These are phyloP conservation scores for Karstenula rhodostoma DNA, from an alignment of 2,329 filamentous ascomycete species.

Conservation along the genomic window DNA sequence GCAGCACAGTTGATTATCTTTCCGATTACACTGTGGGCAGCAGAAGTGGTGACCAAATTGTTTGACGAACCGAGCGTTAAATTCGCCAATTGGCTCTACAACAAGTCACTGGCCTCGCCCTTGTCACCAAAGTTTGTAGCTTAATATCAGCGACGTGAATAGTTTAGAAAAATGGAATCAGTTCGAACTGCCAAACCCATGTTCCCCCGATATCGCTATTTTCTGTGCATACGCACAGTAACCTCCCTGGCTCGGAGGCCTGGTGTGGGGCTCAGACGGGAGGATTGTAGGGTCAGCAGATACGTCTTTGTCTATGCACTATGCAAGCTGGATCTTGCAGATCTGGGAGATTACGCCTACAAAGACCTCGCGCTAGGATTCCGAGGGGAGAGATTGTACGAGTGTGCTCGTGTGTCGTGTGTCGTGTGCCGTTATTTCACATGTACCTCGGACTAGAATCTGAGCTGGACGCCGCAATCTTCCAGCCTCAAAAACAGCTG, in stretches of 20 bases:
- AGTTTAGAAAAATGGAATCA: background rate
- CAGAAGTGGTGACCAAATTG: slow-evolving; percentile 46
- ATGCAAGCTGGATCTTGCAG: too few species aligned
- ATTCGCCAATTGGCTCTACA: slow-evolving; percentile 62
- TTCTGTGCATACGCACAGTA: background rate
- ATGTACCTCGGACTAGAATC: slow-evolving; percentile 18
- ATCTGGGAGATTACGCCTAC: too few species aligned
- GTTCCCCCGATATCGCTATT: background rate
- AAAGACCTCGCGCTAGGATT: too few species aligned
- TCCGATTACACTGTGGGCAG: slow-evolving; percentile 40
- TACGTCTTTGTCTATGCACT: too few species aligned
- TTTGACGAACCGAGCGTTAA: slow-evolving; percentile 63
- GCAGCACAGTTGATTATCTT: slow-evolving; percentile 63
- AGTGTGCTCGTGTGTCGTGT: slow-evolving; percentile 1
- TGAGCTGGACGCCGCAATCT: background rate
- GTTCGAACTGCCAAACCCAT: background rate
- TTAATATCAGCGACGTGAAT: background rate
- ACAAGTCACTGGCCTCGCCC: slow-evolving; percentile 48
- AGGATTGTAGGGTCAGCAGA: too few species aligned
- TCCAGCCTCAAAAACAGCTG: background rate
- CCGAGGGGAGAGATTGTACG: too few species aligned
- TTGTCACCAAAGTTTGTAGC: slow-evolving; percentile 14
- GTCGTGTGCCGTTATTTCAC: slow-evolving; percentile 9
- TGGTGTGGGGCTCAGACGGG: too few species aligned
- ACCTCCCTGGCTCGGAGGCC: too few species aligned